Evolutionary conservation across 495 filamentous ascomycete genomes (phyloP).

Genomic region (Penicillium maclennaniae): DNA sequence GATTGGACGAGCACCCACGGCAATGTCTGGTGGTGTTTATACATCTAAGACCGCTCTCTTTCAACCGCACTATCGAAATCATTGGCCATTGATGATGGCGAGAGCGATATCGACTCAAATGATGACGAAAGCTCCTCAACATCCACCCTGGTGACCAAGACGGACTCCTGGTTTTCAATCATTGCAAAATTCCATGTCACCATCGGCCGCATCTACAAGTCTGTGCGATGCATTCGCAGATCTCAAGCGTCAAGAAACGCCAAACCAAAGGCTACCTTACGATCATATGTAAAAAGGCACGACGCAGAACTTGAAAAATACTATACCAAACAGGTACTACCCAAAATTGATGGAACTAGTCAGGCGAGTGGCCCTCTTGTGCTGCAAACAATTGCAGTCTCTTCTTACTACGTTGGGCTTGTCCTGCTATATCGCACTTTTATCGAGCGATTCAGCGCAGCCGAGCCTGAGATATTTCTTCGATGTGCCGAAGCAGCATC

Average conservation of each 20-base stretch:
- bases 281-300: constrained; percentile 5
- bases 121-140: neutral
- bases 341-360: neutral
- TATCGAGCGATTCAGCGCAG: constrained; percentile 4
- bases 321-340: constrained; percentile 8
- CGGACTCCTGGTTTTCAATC: constrained; percentile 11
- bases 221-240: constrained; percentile 10
- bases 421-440: constrained; percentile 12
- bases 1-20: neutral
- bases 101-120: constrained; percentile 7
- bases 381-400: constrained; percentile 9
- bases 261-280: constrained; percentile 2
- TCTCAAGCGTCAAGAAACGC: neutral
- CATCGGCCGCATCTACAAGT: constrained; percentile 10
- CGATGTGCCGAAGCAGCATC: constrained; percentile 13
- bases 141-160: neutral
- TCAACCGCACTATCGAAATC: constrained; percentile 14
- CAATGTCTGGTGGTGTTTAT: constrained; percentile 20
- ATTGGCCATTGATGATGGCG: constrained; percentile 16
- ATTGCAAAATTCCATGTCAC: constrained; percentile 10
- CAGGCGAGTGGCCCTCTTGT: neutral
- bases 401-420: constrained; percentile 10
- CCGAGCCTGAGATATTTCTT: constrained; percentile 7
- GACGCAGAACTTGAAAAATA: constrained; percentile 11
- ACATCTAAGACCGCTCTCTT: constrained; percentile 17